A percentile compares a stretch with the other conserved stretches of the same genome.
These are phyloP conservation scores for Jaapia argillacea DNA, from an alignment of 768 basidiomycete species.

Conservation along the genomic window DNA sequence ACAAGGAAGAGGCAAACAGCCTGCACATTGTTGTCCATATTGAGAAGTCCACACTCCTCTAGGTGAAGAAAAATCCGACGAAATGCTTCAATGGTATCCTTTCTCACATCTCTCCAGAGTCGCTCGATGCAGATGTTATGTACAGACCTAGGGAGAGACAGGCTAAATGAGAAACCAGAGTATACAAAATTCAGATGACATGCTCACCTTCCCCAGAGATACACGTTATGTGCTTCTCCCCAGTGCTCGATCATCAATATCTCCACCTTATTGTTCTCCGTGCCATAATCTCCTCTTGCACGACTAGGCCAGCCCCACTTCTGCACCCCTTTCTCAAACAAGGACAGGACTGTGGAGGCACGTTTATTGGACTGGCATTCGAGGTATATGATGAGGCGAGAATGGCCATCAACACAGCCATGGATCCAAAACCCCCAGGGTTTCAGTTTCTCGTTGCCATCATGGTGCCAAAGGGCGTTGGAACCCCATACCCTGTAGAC, in stretches of 20 bases:
- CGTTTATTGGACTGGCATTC: slow-evolving; percentile 13
- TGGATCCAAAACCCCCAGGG: too few species aligned
- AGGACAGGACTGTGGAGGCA: slow-evolving; percentile 8
- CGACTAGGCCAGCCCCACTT: slow-evolving; percentile 9
- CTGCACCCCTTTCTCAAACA: slow-evolving; percentile 8
- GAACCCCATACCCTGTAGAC: too few species aligned
- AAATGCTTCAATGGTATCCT: too few species aligned
- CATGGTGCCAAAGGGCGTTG: too few species aligned
- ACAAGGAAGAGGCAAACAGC: too few species aligned
- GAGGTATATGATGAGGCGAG: slow-evolving; percentile 8
- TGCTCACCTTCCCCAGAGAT: slow-evolving; percentile 14
- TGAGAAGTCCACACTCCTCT: too few species aligned
- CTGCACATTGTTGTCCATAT: too few species aligned
- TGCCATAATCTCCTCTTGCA: slow-evolving; percentile 12
- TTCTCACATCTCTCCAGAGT: slow-evolving; percentile 11
- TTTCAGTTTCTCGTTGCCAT: too few species aligned
- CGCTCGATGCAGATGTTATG: slow-evolving; percentile 14
- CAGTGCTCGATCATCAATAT: slow-evolving; percentile 8
- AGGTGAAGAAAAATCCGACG: too few species aligned
- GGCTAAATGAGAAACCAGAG: background rate
- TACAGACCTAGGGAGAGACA: slow-evolving; percentile 7
- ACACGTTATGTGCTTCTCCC: slow-evolving; percentile 8
- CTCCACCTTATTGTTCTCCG: slow-evolving; percentile 12
- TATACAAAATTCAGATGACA: background rate
- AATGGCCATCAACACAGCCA: too few species aligned